These are phyloP conservation scores for Colletotrichum incanum DNA, from an alignment of 2,329 filamentous ascomycete genomes.

Conservation along the genomic window DNA sequence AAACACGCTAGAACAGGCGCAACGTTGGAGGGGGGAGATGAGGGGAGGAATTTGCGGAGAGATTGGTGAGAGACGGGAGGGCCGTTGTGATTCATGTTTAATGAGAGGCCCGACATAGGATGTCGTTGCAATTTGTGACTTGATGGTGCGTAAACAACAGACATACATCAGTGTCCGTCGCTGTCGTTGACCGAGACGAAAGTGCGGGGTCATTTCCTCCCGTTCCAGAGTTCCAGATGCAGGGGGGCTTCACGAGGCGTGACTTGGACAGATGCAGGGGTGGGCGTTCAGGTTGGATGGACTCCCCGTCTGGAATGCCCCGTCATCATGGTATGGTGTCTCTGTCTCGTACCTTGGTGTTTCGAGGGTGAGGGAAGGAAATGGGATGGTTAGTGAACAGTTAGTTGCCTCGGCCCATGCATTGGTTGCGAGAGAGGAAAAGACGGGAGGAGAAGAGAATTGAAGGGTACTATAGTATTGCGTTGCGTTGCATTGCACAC, in stretches of 20 bases:
- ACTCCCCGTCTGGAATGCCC: not conserved
- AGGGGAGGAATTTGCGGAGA: not conserved
- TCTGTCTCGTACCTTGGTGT: not conserved
- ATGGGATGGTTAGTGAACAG: not conserved
- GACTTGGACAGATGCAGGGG: not conserved
- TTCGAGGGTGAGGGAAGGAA: not conserved
- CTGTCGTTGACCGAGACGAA: slow-evolving; percentile 1
- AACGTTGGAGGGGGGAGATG: slow-evolving; percentile 1
- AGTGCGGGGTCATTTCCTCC: slow-evolving; percentile 23
- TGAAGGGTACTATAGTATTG: no score
- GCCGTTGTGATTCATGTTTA: not conserved
- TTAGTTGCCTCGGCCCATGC: not conserved
- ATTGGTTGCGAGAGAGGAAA: not conserved
- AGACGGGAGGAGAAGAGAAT: not conserved
- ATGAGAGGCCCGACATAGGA: not conserved
- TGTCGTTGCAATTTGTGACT: slow-evolving; percentile 5
- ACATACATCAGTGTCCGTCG: not conserved
- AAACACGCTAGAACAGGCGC: slow-evolving; percentile 30
- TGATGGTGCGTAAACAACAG: slow-evolving; percentile 20
- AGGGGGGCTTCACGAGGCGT: not conserved
- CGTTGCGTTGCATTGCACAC: no score
- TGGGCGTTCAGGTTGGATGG: not conserved
- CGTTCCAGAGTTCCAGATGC: slow-evolving; percentile 1
- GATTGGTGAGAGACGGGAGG: not conserved
- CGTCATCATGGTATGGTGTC: not conserved